phyloP scores from a whole-genome alignment of 345 rosid genomes.

The Lepidium aucheri region DNA sequence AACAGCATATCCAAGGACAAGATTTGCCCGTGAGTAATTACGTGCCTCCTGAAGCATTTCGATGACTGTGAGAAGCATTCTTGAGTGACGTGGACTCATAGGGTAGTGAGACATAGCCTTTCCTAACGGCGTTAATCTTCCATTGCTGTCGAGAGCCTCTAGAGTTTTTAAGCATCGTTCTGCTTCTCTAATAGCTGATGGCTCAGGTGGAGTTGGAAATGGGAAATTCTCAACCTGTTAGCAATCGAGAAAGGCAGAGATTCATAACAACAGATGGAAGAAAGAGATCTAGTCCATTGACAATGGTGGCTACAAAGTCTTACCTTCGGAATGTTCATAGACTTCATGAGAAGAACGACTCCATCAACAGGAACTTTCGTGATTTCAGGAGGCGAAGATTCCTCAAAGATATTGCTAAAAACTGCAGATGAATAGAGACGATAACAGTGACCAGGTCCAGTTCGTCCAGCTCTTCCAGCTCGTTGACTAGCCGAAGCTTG shows the following conservation, averaged over 20 bases:
- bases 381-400: constrained; percentile 78
- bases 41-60: constrained; percentile 39
- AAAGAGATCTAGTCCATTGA: not conserved
- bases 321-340: constrained; percentile 77
- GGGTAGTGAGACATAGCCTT: constrained; percentile 85
- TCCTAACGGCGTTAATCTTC: constrained; percentile 64
- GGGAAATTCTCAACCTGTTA: constrained; percentile 81
- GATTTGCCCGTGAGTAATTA: constrained; percentile 44
- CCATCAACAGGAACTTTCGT: constrained; percentile 76
- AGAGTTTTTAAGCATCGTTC: constrained; percentile 63
- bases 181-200: constrained; percentile 56
- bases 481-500: constrained; percentile 94
- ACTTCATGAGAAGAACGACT: constrained; percentile 79
- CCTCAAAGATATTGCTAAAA: constrained; percentile 57
- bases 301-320: not conserved
- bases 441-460: constrained; percentile 92
- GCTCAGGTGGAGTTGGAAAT: constrained; percentile 81
- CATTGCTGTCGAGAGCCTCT: constrained; percentile 62
- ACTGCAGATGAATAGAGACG: constrained; percentile 83
- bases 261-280: not conserved
- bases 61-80: constrained; percentile 81
- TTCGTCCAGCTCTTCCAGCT: constrained; percentile 97
- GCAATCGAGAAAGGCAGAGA: not conserved
- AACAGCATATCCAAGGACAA: constrained; percentile 64
- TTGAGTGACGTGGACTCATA: constrained; percentile 86